A percentile compares a stretch with the other conserved stretches of the same genome.
These are phyloP conservation scores for Colletotrichum tanaceti DNA, from an alignment of 2,329 filamentous ascomycete species.

Conservation along the genomic window DNA sequence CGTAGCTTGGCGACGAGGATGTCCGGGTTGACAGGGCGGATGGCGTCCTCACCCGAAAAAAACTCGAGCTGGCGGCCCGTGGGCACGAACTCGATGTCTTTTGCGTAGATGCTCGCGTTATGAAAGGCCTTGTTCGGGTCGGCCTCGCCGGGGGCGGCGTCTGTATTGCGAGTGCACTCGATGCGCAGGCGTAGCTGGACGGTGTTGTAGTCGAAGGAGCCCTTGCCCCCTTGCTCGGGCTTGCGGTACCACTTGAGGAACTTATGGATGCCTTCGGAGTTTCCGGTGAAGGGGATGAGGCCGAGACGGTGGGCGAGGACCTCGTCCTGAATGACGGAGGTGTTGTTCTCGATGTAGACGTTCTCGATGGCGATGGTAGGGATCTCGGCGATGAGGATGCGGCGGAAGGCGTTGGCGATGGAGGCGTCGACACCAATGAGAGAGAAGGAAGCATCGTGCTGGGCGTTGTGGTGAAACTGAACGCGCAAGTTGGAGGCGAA, in stretches of 20 bases:
- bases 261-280: conserved; percentile 77
- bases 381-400: conserved; percentile 94
- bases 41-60: conserved; percentile 75
- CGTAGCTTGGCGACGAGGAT: conserved; percentile 95
- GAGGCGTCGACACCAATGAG: conserved; percentile 91
- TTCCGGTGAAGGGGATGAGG: conserved; percentile 87
- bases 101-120: conserved; percentile 85
- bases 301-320: conserved; percentile 91
- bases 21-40: conserved; percentile 86
- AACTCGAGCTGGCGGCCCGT: conserved; percentile 74
- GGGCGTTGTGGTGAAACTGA: conserved; percentile 85
- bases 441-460: conserved; percentile 85
- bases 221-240: conserved; percentile 71
- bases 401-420: conserved; percentile 95
- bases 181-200: conserved; percentile 81
- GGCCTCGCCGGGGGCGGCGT: conserved; percentile 76
- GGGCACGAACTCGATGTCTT: conserved; percentile 80
- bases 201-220: conserved; percentile 85
- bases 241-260: conserved; percentile 87
- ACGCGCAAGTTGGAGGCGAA: conserved; percentile 79
- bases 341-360: conserved; percentile 95
- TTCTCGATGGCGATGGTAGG: conserved; percentile 94
- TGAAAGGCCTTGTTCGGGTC: conserved; percentile 88
- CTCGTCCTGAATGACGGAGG: conserved; percentile 97
- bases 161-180: conserved; percentile 81